Evolutionary conservation across 2,329 filamentous ascomycete species (phyloP).

Genomic region (Alternaria angustiovoidea): DNA sequence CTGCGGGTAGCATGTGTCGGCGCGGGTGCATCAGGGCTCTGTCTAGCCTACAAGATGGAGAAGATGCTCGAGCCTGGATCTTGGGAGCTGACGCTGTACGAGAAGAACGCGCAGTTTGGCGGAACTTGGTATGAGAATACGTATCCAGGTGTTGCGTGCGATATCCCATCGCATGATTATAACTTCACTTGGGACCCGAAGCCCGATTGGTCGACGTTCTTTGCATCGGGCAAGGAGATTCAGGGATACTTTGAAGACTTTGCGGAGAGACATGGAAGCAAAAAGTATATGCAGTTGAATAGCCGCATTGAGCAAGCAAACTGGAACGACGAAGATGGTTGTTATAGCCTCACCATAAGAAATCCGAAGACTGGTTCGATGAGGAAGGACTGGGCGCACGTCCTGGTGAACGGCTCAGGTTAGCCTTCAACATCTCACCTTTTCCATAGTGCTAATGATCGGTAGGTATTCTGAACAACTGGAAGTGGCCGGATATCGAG

Average conservation of each 20-base stretch:
- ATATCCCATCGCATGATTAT: constrained; percentile 62
- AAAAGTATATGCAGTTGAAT: constrained; percentile 57
- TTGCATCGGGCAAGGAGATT: constrained; percentile 59
- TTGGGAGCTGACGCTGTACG: constrained; percentile 42
- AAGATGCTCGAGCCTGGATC: constrained; percentile 40
- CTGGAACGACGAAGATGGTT: constrained; percentile 55
- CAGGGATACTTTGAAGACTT: constrained; percentile 59
- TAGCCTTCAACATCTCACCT: constrained; percentile 2
- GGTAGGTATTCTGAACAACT: constrained; percentile 55
- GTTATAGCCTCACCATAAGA: constrained; percentile 51
- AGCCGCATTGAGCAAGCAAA: constrained; percentile 55
- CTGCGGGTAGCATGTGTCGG: constrained; percentile 42
- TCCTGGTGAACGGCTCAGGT: constrained; percentile 57
- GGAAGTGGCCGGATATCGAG: constrained; percentile 56
- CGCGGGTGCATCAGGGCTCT: constrained; percentile 43
- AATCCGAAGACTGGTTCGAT: constrained; percentile 45
- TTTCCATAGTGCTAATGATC: constrained; percentile 44
- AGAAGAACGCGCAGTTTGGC: constrained; percentile 43
- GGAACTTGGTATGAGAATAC: constrained; percentile 48
- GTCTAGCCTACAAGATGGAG: constrained; percentile 47
- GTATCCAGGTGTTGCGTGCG: constrained; percentile 46
- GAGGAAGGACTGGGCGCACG: constrained; percentile 48
- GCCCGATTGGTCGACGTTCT: constrained; percentile 62
- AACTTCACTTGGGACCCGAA: constrained; percentile 70
- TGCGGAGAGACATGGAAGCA: constrained; percentile 65